A percentile compares a stretch with the other conserved stretches of the same genome.
phyloP scores from a whole-genome alignment of 371 early-diverging fungal genomes.

The Zychaea mexicana region DNA sequence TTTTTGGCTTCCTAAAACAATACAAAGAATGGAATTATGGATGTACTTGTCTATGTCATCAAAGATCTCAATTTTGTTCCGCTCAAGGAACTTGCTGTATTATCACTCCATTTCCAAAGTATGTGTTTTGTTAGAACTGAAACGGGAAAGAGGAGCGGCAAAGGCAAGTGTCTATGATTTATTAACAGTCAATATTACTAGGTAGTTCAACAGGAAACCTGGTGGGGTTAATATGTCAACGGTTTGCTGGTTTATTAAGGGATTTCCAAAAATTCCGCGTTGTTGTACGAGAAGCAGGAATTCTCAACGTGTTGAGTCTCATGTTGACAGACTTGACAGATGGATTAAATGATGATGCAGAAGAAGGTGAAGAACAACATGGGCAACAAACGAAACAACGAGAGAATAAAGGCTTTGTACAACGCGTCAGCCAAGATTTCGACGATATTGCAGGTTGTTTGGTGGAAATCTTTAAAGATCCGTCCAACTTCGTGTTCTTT shows the following conservation, averaged over 20 bases:
- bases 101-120: slow-evolving; percentile 68
- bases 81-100: slow-evolving; percentile 62
- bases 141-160: not conserved
- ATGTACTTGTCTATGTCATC: slow-evolving; percentile 59
- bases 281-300: slow-evolving; percentile 67
- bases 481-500: slow-evolving; percentile 33
- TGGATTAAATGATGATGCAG: slow-evolving; percentile 16
- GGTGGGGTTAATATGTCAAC: slow-evolving; percentile 53
- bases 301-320: slow-evolving; percentile 62
- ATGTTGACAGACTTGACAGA: slow-evolving; percentile 59
- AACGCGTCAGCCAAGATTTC: slow-evolving; percentile 52
- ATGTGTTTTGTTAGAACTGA: not conserved
- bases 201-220: slow-evolving; percentile 57
- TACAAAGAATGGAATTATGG: slow-evolving; percentile 52
- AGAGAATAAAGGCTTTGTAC: slow-evolving; percentile 32
- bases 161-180: not conserved
- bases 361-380: too few relatives aligned
- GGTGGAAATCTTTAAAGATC: slow-evolving; percentile 42
- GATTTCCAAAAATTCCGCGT: slow-evolving; percentile 52
- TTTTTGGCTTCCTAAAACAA: not conserved
- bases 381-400: not conserved
- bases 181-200: slow-evolving; percentile 7
- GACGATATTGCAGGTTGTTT: slow-evolving; percentile 56
- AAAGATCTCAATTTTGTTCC: slow-evolving; percentile 71
- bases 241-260: slow-evolving; percentile 45